A percentile compares a stretch with the other conserved stretches of the same genome.
Evolutionary conservation across 2,329 filamentous ascomycete genomes (phyloP).

Genomic region (Daldinia sp.): DNA sequence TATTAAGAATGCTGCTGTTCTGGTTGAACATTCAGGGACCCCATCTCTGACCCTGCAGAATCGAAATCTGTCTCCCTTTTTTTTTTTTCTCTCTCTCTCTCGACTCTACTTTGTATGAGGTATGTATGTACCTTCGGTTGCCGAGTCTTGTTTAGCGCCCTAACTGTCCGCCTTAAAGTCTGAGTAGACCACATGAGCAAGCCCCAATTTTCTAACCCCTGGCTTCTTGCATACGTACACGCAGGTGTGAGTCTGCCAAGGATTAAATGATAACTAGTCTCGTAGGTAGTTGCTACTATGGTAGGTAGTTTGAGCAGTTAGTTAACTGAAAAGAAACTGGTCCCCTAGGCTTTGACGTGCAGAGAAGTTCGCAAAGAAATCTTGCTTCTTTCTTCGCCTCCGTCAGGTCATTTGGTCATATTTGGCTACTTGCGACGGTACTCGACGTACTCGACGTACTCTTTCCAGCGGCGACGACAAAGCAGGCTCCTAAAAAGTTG

Average conservation of each 20-base stretch:
- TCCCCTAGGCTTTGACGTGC: constrained; percentile 13
- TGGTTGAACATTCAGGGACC: constrained; percentile 24
- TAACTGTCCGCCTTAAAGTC: constrained; percentile 39
- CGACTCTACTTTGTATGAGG: constrained; percentile 9
- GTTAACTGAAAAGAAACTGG: constrained; percentile 21
- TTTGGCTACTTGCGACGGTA: constrained; percentile 8
- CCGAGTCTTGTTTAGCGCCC: constrained; percentile 45
- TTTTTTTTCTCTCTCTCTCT: not conserved
- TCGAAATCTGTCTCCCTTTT: constrained; percentile 34
- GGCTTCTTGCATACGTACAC: constrained; percentile 40
- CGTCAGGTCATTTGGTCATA: constrained; percentile 16
- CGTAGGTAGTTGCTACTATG: constrained; percentile 16
- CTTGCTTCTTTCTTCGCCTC: constrained; percentile 19
- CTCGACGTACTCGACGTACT: not conserved
- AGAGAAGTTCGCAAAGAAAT: constrained; percentile 13
- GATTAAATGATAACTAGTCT: constrained; percentile 30
- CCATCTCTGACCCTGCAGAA: constrained; percentile 38
- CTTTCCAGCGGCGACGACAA: constrained; percentile 20
- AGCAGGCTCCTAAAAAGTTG: constrained; percentile 7
- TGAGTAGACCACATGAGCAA: constrained; percentile 45
- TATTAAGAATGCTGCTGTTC: constrained; percentile 32
- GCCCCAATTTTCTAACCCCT: constrained; percentile 41
- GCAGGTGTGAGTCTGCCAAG: constrained; percentile 39
- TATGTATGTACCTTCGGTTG: constrained; percentile 35
- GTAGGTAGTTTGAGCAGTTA: constrained; percentile 11